These are phyloP conservation scores for Staphylotrichum tortipilum DNA, from an alignment of 495 filamentous ascomycete genomes.

Conservation along the genomic window DNA sequence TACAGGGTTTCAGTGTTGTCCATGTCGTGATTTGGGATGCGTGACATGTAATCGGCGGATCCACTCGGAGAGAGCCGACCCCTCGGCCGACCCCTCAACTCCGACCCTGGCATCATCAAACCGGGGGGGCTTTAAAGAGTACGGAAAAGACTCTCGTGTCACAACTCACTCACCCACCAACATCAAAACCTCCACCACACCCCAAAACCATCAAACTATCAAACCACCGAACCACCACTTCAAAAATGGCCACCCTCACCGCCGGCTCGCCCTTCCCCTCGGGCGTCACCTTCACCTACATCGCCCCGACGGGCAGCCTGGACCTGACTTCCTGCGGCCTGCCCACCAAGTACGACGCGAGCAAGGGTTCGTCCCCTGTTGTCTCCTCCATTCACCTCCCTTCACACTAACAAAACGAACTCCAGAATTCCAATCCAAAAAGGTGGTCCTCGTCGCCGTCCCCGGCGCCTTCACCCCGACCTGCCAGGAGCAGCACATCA, in stretches of 20 bases:
- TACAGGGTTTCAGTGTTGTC: too few species aligned
- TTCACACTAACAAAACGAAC: background rate
- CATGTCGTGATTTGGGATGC: too few species aligned
- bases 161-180: background rate
- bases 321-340: slow-evolving; percentile 69
- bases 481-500: slow-evolving; percentile 80
- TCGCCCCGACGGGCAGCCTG: slow-evolving; percentile 57
- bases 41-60: too few species aligned
- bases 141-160: too few species aligned
- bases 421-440: slow-evolving; percentile 75
- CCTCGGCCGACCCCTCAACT: background rate
- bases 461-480: slow-evolving; percentile 94
- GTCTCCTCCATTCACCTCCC: background rate
- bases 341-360: slow-evolving; percentile 71
- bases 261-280: slow-evolving; percentile 76
- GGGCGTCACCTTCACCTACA: slow-evolving; percentile 70
- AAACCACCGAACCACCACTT: background rate
- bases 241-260: slow-evolving; percentile 65
- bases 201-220: background rate
- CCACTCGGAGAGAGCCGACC: background rate
- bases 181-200: background rate
- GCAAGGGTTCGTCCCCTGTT: slow-evolving; percentile 43
- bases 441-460: slow-evolving; percentile 82
- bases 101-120: background rate
- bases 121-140: too few species aligned